phyloP scores from a whole-genome alignment of 805 yeast species.

The Groenewaldozyma tartarivorans region DNA sequence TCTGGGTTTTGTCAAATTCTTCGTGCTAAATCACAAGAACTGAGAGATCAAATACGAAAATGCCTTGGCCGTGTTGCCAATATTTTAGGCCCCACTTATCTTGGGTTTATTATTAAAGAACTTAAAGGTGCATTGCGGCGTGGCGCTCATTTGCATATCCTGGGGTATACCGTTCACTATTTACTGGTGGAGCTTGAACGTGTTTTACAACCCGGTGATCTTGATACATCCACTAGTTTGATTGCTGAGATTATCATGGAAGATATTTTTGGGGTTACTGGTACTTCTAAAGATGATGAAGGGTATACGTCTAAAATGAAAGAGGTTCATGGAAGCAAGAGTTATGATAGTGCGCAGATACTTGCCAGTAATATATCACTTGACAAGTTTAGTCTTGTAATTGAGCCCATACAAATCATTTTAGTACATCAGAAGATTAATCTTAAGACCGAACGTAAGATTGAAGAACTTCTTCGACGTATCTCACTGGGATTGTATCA shows the following conservation, averaged over 20 bases:
- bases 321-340: slow-evolving; percentile 82
- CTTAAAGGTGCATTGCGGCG: slow-evolving; percentile 67
- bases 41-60: slow-evolving; percentile 79
- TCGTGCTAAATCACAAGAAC: slow-evolving; percentile 74
- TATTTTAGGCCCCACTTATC: slow-evolving; percentile 62
- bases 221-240: slow-evolving; percentile 51
- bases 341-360: slow-evolving; percentile 79
- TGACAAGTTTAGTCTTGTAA: slow-evolving; percentile 42
- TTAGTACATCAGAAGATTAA: slow-evolving; percentile 56
- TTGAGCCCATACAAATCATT: slow-evolving; percentile 58
- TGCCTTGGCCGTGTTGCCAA: slow-evolving; percentile 56
- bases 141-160: slow-evolving; percentile 90
- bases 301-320: slow-evolving; percentile 79
- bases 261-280: slow-evolving; percentile 84
- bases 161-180: slow-evolving; percentile 78
- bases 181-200: slow-evolving; percentile 46
- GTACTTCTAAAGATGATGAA: slow-evolving; percentile 91
- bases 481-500: slow-evolving; percentile 69
- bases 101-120: slow-evolving; percentile 69
- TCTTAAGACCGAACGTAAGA: slow-evolving; percentile 57
- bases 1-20: slow-evolving; percentile 84
- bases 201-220: slow-evolving; percentile 52
- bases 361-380: slow-evolving; percentile 57
- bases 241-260: slow-evolving; percentile 76
- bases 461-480: slow-evolving; percentile 71